These are phyloP conservation scores for Senna tora DNA, from an alignment of 306 rosid genomes.

Conservation along the genomic window DNA sequence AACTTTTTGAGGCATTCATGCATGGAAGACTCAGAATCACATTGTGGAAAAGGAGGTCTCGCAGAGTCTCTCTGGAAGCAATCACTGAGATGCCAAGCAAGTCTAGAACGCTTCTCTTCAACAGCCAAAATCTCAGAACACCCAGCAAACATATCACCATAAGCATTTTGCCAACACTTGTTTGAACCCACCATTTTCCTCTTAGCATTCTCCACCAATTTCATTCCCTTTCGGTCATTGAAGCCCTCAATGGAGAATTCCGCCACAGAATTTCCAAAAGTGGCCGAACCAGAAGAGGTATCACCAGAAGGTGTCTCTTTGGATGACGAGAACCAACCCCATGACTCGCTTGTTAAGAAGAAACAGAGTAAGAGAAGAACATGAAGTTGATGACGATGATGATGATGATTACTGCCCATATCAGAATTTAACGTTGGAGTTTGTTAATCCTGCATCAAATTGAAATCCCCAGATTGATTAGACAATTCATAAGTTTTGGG, in stretches of 20 bases:
- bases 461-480: neutral
- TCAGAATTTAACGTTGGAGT: neutral
- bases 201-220: conserved; percentile 58
- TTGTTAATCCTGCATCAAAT: conserved; percentile 37
- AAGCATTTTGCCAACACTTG: conserved; percentile 77
- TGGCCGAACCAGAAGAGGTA: conserved; percentile 16
- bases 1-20: conserved; percentile 49
- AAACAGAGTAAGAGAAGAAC: conserved; percentile 39
- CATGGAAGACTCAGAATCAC: conserved; percentile 59
- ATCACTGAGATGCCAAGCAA: conserved; percentile 90
- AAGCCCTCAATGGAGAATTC: conserved; percentile 66
- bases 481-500: neutral
- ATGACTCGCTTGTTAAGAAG: conserved; percentile 47
- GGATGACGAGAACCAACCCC: conserved; percentile 72
- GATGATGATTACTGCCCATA: conserved; percentile 42
- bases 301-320: conserved; percentile 37
- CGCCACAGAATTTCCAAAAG: conserved; percentile 44
- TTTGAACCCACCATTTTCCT: conserved; percentile 54
- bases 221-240: conserved; percentile 55
- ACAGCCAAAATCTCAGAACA: conserved; percentile 70
- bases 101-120: conserved; percentile 71
- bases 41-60: conserved; percentile 61
- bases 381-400: conserved; percentile 20
- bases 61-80: conserved; percentile 89
- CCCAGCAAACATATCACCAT: conserved; percentile 64